Evolutionary conservation across 2,329 filamentous ascomycete species (phyloP), one percentile per base, ranked within the genome.

Genomic region (Diplocarpon rosae): DNA sequence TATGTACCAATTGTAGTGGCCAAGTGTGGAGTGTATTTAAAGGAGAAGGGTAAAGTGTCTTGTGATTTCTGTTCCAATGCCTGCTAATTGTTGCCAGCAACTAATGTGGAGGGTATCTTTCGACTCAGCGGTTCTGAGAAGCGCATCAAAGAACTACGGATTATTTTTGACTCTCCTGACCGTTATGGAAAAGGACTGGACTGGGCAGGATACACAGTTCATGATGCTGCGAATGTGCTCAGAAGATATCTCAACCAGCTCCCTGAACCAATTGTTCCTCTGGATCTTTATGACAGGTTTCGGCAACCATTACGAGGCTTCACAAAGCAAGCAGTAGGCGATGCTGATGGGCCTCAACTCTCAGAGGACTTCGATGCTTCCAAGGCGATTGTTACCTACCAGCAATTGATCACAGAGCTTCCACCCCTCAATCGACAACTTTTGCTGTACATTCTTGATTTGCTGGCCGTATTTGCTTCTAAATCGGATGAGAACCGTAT

Each of bases 1-100:
- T 96, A 96, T 60, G 90, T 98, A 7, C 92, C 92, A 14, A 96
- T 98, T 53, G 90, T 98, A 35, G 90, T 98, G 43, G 92, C 92
- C 30, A 98, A 98, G 65, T 96, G 92, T 63, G 92, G 92, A 51
- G 89, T 98, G 3, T 98, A 89, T 56, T 65, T 98, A 54, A 98
- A 98, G 66, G 92, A 98, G 65, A 95, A 94, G 76, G 92, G 92
- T 95, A 65, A 65, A 54, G 76, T 67, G 40, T 31, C 54, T 75
- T 67, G 41, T 36, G 54, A 14, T 43, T 38, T 14, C 31, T 10
- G 41, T 24, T 24, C 8, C 7, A 15, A 28, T 17, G 33, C 37
- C n/a, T 5, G 39, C 46, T 48, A 39, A 48, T 20, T 29, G 7
- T 41, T 15, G 13, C 33, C 39, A 96, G 92, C 92, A 28, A 96